phyloP scores from a whole-genome alignment of 768 basidiomycete genomes.

The Porpolomopsis calyptriformis region DNA sequence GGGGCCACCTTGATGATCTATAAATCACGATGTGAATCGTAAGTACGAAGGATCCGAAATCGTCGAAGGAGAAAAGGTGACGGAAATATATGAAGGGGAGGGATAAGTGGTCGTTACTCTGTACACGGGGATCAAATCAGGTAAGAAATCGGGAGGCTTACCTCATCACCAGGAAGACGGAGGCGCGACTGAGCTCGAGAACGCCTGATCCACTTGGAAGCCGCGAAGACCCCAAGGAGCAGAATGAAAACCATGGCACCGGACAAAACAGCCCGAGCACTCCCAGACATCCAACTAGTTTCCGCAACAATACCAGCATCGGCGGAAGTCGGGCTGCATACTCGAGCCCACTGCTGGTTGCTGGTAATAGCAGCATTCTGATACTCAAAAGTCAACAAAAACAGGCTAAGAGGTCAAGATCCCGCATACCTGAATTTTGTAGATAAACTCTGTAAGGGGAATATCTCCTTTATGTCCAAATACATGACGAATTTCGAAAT shows the following conservation, averaged over 20 bases:
- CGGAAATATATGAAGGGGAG: no score
- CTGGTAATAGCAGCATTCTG: conserved; percentile 43
- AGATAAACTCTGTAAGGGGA: conserved; percentile 77
- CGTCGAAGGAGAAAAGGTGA: no score
- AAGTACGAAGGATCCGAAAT: neutral
- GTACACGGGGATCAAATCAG: neutral
- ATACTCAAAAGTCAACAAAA: neutral
- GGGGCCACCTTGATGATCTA: neutral
- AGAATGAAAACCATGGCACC: conserved; percentile 29
- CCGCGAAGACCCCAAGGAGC: conserved; percentile 28
- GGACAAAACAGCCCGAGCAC: conserved; percentile 24
- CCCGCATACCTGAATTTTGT: conserved; percentile 54
- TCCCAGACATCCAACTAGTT: conserved; percentile 11
- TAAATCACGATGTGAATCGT: neutral
- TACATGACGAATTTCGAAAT: conserved; percentile 59
- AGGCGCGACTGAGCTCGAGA: conserved; percentile 28
- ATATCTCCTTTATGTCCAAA: conserved; percentile 70
- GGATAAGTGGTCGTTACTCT: no score
- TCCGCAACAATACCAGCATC: conserved; percentile 19
- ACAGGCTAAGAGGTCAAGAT: neutral
- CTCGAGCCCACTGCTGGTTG: conserved; percentile 45
- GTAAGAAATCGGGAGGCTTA: conserved; percentile 21
- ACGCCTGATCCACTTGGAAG: conserved; percentile 29
- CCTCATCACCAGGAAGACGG: conserved; percentile 39
- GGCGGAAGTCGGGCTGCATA: conserved; percentile 27